Conservation (phyloP, 345 rosid species). For the Limnanthes douglasii region DNA sequence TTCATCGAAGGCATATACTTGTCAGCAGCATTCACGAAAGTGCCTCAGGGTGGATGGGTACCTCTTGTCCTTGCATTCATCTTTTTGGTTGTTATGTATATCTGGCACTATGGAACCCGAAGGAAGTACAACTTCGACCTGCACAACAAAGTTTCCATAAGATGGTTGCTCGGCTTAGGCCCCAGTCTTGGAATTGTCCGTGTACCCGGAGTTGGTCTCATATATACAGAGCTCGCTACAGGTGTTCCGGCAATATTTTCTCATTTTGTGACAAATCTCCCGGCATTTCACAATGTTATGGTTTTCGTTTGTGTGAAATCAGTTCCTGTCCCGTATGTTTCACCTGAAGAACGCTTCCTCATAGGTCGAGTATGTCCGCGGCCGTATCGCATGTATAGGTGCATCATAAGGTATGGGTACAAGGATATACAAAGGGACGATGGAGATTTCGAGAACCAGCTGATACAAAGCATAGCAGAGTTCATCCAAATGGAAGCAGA, state of each 20-base stretch:
- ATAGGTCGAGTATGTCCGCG: slow-evolving; percentile 91
- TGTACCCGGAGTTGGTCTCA: slow-evolving; percentile 88
- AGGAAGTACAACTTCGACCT: slow-evolving; percentile 83
- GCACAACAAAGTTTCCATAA: slow-evolving; percentile 88
- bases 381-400: slow-evolving; percentile 88
- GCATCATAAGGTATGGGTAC: slow-evolving; percentile 92
- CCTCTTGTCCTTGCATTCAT: slow-evolving; percentile 58
- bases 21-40: slow-evolving; percentile 69
- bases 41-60: slow-evolving; percentile 87
- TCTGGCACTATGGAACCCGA: slow-evolving; percentile 90
- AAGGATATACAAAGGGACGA: slow-evolving; percentile 78
- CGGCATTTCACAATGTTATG: slow-evolving; percentile 79
- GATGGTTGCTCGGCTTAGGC: slow-evolving; percentile 85
- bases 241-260: slow-evolving; percentile 95
- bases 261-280: slow-evolving; percentile 90
- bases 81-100: slow-evolving; percentile 64
- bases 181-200: slow-evolving; percentile 97
- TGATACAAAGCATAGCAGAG: slow-evolving; percentile 87
- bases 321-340: slow-evolving; percentile 79
- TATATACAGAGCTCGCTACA: slow-evolving; percentile 84
- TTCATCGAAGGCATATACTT: slow-evolving; percentile 62
- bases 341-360: slow-evolving; percentile 88
- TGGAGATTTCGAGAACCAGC: slow-evolving; percentile 67
- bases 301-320: slow-evolving; percentile 96
- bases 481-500: slow-evolving; percentile 93